Base-by-base conservation (phyloP, 2,329 filamentous ascomycete species). In the Dendrostoma leiphaemia region DNA sequence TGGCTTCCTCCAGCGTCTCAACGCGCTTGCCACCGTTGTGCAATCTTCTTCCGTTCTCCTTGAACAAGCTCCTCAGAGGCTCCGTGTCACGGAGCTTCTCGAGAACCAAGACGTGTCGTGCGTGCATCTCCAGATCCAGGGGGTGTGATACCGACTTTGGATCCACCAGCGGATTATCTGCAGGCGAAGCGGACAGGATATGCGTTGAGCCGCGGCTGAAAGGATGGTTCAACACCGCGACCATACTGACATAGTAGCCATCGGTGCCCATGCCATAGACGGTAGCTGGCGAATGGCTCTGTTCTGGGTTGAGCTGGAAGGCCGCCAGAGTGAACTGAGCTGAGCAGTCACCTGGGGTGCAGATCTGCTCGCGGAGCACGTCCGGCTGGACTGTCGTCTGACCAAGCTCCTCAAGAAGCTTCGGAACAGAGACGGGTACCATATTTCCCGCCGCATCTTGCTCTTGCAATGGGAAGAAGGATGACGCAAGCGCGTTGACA, bases 121-220 rank as follows among this genome's bases (percentile, higher is more conserved):
- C 68, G 65, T 81, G 74, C 1, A 72, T 64, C 1, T 75, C 67
- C 7, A 74, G 57, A 47, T 81, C 76, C 0, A 78, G 17, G 15
- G 79, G 75, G 51, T 79, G 65, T 12, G 73, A 75, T 60, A 83
- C 75, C 66, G 75, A 82, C 28, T 75, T 74, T 24, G 79, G 78
- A 56, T 83, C 76, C 54, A 83, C 78, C 19, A 77, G 71, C 0
- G 76, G 73, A 26, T 71, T 67, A 13, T 73, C 72, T 17, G 65
- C 63, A 3, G 73, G 65, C 38, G 74, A 69, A 1, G 70, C 43
- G 1, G 71, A 73, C 5, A 65, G 65, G 52, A 84, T 79, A 67
- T 84, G 83, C 54, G 82, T 76, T 26, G 73, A 70, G 6, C 82
- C 82, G 0, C 81, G 74, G 4, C 77, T 80, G 61, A 79, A 78